Evolutionary conservation across 352 stramenopile genomes (phyloP), one percentile per base, ranked within the genome.

Genomic region (Aphanomyces invadans): DNA sequence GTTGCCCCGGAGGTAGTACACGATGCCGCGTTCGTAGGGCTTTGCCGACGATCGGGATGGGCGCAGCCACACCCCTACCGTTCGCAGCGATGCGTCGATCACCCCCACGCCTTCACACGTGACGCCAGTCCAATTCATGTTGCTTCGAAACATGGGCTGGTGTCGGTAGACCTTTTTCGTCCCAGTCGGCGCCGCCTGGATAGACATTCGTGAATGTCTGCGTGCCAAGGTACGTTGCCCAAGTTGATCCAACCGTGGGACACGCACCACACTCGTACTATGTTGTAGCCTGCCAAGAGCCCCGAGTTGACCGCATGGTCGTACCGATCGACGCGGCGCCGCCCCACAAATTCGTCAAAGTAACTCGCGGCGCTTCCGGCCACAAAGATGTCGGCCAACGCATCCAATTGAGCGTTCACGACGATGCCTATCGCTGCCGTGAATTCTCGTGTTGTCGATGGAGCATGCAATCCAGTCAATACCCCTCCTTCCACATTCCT

Each of bases 261-360:
- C 39, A 17, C 12, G 21, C 12, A 23, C 25, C n/a, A 68, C 57
- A 67, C 9, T 39, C 70, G 67, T 54, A 86, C 87, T 88, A 96
- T 96, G 71, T 96, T 96, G 29, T 87, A 74, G 1, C 88, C 89
- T 1, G 89, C 90, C 15, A 87, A 76, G 2, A 97, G 75, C 0
- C 90, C 90, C 28, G 81, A 94, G 76, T 97, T 97, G 17, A 97
- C 87, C 1, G 89, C 88, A 65, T 97, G 89, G 70, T 97, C 90
- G 70, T 96, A 97, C 4, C 84, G 76, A 63, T 96, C 89, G 21
- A 97, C 85, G n/a, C 90, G 84, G 7, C 90, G 76, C 21, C 89
- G 72, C 0, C 89, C 90, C 44, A 97, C 56, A 51, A 88, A 89
- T 44, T 83, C 80, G 61, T 97, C 90, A 57, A 82, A 96, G 73